Conservation (phyloP, 2,329 filamentous ascomycete species). For the Cordyceps pruinosa region DNA sequence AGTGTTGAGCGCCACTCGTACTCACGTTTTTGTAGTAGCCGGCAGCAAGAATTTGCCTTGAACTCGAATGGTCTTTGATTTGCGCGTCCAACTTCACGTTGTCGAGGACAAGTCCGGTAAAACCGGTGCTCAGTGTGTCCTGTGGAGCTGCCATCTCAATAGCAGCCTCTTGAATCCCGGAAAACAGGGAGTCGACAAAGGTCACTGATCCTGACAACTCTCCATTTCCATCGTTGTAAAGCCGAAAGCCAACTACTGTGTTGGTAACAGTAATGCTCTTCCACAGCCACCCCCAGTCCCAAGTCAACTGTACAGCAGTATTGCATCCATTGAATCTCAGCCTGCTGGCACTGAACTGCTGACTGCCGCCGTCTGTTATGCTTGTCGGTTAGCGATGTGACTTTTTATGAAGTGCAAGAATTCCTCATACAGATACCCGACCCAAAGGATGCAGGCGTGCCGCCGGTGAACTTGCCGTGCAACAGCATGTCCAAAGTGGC, state of each 20-base stretch:
- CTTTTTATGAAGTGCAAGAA: no score
- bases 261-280: neutral
- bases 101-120: conserved; percentile 2
- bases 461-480: no score
- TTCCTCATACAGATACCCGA: no score
- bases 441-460: no score
- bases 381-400: no score
- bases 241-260: neutral
- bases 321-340: conserved; percentile 57
- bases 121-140: neutral
- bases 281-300: conserved; percentile 63
- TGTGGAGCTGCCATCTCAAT: no score
- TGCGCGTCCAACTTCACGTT: neutral
- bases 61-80: neutral
- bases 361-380: conserved; percentile 48
- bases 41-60: no score
- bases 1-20: no score
- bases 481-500: no score
- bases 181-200: conserved; percentile 3
- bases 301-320: conserved; percentile 55
- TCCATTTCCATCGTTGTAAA: neutral
- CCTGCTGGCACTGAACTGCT: conserved; percentile 63
- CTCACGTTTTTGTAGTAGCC: neutral
- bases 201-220: neutral
- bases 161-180: no score